Conservation (phyloP, 306 rosid genomes). For the Mucuna pruriens region DNA sequence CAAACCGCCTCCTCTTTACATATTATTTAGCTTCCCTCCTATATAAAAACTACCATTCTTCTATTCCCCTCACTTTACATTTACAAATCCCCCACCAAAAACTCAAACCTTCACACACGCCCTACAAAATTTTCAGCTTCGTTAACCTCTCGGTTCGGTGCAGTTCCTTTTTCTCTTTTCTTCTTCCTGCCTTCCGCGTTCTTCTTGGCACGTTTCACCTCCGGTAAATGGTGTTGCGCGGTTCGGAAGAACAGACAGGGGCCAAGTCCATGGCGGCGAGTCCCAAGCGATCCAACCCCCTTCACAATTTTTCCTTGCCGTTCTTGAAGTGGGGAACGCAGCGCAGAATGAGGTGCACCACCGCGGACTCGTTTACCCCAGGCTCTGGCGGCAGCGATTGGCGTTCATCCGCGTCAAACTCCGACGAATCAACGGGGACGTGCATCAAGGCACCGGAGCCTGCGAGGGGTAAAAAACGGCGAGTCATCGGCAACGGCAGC, state of each 20-base stretch:
- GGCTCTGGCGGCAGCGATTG: not conserved
- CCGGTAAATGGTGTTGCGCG: slow-evolving; percentile 50
- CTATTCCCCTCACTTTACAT: not conserved
- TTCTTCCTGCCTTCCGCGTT: not conserved
- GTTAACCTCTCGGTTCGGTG: not conserved
- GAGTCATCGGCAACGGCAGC: slow-evolving; percentile 19
- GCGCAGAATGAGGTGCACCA: not conserved
- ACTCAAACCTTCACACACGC: too few species aligned
- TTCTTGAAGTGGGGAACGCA: not conserved
- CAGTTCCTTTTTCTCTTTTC: not conserved
- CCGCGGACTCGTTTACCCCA: not conserved
- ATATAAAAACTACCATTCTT: not conserved
- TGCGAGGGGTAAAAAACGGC: not conserved
- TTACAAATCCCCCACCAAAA: not conserved
- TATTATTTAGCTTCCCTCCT: not conserved
- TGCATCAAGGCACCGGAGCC: not conserved
- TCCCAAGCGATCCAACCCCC: not conserved
- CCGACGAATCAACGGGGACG: not conserved
- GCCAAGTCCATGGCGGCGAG: not conserved
- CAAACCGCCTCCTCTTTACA: slow-evolving; percentile 38
- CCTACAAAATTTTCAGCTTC: not conserved
- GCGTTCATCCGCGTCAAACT: not conserved
- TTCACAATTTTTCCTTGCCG: not conserved
- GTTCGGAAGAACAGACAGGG: slow-evolving; percentile 33
- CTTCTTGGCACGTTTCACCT: not conserved